Percentiles rank a stretch among this genome's conserved stretches.
phyloP scores from a whole-genome alignment of 2,329 filamentous ascomycete genomes.

The Verticillium longisporum region DNA sequence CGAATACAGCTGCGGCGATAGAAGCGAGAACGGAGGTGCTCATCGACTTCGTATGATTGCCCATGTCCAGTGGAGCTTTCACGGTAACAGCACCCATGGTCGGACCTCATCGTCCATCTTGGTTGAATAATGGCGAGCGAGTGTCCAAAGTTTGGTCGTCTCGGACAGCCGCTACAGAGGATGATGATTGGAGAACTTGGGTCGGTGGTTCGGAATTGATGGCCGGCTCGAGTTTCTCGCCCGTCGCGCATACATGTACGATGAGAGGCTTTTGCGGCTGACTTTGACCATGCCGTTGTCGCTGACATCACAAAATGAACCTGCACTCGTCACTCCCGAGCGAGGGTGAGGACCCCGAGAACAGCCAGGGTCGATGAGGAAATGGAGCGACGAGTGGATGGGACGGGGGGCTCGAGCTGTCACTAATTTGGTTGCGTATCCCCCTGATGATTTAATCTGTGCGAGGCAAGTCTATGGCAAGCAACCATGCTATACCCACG shows the following conservation, averaged over 20 bases:
- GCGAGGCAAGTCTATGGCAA: neutral
- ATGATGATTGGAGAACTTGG: neutral
- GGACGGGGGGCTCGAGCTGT: neutral
- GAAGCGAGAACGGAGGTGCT: neutral
- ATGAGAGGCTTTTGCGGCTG: neutral
- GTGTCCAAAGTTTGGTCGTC: neutral
- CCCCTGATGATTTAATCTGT: neutral
- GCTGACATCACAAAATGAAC: neutral
- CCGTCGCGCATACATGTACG: neutral
- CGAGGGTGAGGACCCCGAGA: neutral
- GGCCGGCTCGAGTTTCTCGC: neutral
- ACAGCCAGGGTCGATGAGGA: neutral
- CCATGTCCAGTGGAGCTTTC: neutral
- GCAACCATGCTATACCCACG: no score
- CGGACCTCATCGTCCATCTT: neutral
- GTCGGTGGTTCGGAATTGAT: neutral
- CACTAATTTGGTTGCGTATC: neutral
- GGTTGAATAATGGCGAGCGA: neutral
- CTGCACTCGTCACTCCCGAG: neutral
- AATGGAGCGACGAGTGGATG: neutral
- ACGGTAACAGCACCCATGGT: neutral
- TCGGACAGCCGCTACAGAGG: neutral
- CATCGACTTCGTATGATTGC: neutral
- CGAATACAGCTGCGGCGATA: neutral
- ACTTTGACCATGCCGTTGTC: neutral